Percentiles rank a stretch among this genome's conserved stretches.
phyloP scores from a whole-genome alignment of 2,329 filamentous ascomycete genomes.

The Thielaviopsis cerberus region DNA sequence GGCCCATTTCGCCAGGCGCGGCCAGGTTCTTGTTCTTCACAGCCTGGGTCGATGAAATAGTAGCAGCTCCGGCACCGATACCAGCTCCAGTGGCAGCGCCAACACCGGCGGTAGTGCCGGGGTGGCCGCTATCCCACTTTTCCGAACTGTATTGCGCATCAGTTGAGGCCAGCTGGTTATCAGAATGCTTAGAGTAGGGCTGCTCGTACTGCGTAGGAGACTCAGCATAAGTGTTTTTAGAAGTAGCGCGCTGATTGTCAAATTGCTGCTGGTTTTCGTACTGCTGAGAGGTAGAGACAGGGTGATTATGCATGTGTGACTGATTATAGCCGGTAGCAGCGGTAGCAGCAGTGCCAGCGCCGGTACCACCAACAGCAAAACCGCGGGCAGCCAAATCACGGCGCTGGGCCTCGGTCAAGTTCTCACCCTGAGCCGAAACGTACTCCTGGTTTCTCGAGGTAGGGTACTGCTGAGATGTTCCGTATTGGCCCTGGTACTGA shows the following conservation, averaged over 20 bases:
- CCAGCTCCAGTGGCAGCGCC: background rate
- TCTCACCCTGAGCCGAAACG: background rate
- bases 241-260: background rate
- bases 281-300: background rate
- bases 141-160: constrained; percentile 1
- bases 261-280: background rate
- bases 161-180: background rate
- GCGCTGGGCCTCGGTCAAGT: background rate
- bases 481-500: background rate
- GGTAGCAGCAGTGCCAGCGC: background rate
- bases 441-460: background rate
- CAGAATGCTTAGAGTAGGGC: background rate
- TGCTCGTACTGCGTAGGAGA: background rate
- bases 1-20: background rate
- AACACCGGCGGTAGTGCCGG: background rate
- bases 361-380: background rate
- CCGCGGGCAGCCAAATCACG: constrained; percentile 1
- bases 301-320: background rate
- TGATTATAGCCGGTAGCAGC: background rate
- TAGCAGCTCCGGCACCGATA: background rate
- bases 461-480: background rate
- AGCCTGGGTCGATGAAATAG: background rate
- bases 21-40: constrained; percentile 1
- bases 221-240: background rate
- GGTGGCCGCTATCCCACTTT: constrained; percentile 1